phyloP scores from a whole-genome alignment of 805 yeast genomes.

The Lachancea fermentati region DNA sequence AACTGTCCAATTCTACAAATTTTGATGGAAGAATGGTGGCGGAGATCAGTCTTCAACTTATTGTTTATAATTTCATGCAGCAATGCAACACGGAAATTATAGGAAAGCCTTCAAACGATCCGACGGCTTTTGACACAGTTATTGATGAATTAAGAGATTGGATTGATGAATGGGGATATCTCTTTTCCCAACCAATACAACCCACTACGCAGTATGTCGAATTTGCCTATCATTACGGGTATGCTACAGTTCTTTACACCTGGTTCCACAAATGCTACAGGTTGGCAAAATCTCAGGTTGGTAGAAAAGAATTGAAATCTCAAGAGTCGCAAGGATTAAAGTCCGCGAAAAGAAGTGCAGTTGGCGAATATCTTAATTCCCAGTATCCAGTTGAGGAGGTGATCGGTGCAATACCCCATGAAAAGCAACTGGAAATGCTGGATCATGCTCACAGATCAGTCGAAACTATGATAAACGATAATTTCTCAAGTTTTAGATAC shows the following conservation, averaged over 20 bases:
- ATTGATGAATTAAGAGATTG: constrained; percentile 49
- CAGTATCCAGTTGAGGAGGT: constrained; percentile 16
- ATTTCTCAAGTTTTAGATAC: constrained; percentile 16
- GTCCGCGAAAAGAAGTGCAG: constrained; percentile 4
- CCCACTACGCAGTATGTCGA: constrained; percentile 72
- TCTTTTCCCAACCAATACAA: constrained; percentile 62
- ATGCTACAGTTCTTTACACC: constrained; percentile 42
- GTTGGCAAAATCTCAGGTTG: constrained; percentile 1
- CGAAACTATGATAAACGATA: constrained; percentile 12
- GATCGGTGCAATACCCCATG: constrained; percentile 12
- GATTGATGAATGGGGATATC: constrained; percentile 64
- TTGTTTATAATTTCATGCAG: constrained; percentile 49
- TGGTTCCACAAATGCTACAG: constrained; percentile 16
- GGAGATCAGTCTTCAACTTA: constrained; percentile 56
- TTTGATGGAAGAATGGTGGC: constrained; percentile 82
- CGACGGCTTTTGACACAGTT: constrained; percentile 33
- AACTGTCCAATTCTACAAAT: constrained; percentile 57
- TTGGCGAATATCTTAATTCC: constrained; percentile 10
- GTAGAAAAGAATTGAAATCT: neutral
- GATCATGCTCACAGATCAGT: constrained; percentile 16
- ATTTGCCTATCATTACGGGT: constrained; percentile 59
- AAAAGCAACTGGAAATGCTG: constrained; percentile 11
- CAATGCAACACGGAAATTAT: constrained; percentile 10
- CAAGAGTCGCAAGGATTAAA: neutral
- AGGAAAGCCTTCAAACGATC: neutral